A percentile compares a stretch with the other conserved stretches of the same genome.
Evolutionary conservation across 1,284 basidiomycete genomes (phyloP).

Genomic region (Trichosporon sp.): DNA sequence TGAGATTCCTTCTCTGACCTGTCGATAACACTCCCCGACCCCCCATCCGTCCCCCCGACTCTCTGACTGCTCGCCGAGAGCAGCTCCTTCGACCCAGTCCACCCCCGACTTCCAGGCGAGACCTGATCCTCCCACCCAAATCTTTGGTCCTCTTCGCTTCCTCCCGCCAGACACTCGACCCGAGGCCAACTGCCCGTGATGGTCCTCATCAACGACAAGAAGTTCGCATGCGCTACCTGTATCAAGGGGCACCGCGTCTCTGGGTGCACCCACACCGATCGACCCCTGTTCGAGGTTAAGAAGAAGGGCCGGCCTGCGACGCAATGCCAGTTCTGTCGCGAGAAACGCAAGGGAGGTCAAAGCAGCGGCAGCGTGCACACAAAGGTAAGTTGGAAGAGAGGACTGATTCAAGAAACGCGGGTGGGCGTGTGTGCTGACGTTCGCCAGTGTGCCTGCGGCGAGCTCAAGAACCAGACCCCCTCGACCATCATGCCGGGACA

Average conservation of each 20-base stretch:
- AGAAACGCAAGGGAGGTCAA: conserved; percentile 60
- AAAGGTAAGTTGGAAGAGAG: conserved; percentile 26
- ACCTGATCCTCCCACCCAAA: neutral
- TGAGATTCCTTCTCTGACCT: neutral
- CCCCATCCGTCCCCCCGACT: neutral
- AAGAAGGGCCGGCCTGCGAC: conserved; percentile 73
- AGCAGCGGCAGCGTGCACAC: conserved; percentile 35
- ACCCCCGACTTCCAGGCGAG: neutral
- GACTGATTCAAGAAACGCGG: neutral
- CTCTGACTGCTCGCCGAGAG: neutral
- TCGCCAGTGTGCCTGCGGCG: conserved; percentile 40
- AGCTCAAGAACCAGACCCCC: conserved; percentile 23
- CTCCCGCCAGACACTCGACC: neutral
- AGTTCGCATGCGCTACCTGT: conserved; percentile 65
- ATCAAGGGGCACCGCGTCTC: conserved; percentile 79
- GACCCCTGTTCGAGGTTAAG: conserved; percentile 73
- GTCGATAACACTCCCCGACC: neutral
- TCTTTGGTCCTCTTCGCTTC: neutral
- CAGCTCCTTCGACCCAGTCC: neutral
- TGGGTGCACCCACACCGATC: conserved; percentile 67
- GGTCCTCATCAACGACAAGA: conserved; percentile 73
- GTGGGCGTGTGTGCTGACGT: conserved; percentile 11
- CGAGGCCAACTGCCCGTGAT: conserved; percentile 21
- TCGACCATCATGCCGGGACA: conserved; percentile 11
- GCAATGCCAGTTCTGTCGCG: conserved; percentile 70